phyloP scores from a whole-genome alignment of 768 basidiomycete genomes.

The Paxillus ammoniavirescens region DNA sequence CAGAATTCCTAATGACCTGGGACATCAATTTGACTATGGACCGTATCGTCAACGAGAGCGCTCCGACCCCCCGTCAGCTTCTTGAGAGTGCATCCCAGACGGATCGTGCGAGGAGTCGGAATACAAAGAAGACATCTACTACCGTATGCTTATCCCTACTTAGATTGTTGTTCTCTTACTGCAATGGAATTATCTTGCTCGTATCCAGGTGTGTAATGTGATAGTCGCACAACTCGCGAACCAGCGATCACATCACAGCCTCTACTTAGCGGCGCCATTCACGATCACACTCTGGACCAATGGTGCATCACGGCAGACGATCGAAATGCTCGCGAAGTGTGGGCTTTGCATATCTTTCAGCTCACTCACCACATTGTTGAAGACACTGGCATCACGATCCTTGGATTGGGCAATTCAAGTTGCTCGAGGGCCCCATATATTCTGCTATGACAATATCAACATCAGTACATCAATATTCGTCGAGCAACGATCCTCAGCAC shows the following conservation, averaged over 20 bases:
- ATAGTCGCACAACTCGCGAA: too few species aligned
- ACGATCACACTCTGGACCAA: neutral
- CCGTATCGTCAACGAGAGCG: neutral
- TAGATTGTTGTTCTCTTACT: neutral
- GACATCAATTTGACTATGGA: neutral
- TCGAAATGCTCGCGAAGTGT: neutral
- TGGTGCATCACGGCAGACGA: neutral
- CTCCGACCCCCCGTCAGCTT: neutral
- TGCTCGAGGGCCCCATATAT: neutral
- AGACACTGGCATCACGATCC: neutral
- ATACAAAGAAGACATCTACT: neutral
- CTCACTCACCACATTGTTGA: neutral
- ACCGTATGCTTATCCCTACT: neutral
- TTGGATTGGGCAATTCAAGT: neutral
- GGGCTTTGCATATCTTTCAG: neutral
- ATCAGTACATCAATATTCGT: constrained; percentile 29
- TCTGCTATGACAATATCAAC: constrained; percentile 26
- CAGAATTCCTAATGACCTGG: neutral
- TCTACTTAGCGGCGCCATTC: too few species aligned
- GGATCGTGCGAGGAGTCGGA: neutral
- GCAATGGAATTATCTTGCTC: too few species aligned
- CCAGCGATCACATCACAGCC: too few species aligned
- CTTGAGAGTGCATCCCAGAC: neutral
- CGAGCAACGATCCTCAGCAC: constrained; percentile 22
- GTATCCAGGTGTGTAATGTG: too few species aligned